Conservation (phyloP, 306 rosid genomes). For the Aeschynomene evenia region DNA sequence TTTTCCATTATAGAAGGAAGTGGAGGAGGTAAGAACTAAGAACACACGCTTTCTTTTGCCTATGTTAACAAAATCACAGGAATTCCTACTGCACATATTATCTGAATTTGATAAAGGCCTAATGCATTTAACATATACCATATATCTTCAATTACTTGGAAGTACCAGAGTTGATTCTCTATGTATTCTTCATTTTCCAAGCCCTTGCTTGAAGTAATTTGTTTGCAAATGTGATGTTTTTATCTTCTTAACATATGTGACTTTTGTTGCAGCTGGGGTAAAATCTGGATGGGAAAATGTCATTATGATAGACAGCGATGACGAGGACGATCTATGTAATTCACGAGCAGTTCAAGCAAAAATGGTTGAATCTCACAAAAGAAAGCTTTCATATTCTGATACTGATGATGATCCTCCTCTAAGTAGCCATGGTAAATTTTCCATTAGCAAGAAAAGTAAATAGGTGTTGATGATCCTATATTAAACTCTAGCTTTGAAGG, state of each 20-base stretch:
- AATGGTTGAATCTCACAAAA: not conserved
- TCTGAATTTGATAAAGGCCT: not conserved
- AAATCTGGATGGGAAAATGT: not conserved
- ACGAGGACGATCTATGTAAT: not conserved
- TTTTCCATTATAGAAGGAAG: not conserved
- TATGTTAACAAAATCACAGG: not conserved
- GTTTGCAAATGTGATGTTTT: not conserved
- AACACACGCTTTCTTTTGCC: not conserved
- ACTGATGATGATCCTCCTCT: not conserved
- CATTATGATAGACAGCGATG: not conserved
- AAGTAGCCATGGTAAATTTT: not conserved
- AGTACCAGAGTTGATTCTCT: not conserved
- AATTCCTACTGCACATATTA: not conserved
- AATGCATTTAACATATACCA: not conserved
- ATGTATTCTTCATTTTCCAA: not conserved
- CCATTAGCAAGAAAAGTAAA: not conserved
- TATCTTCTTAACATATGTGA: not conserved
- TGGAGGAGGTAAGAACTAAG: not conserved
- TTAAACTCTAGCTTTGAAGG: not conserved
- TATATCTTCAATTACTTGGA: not conserved
- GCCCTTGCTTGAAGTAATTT: not conserved
- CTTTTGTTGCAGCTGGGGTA: slow-evolving; percentile 20
- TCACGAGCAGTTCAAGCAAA: not conserved
- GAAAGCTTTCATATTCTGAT: not conserved
- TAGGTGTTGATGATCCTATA: not conserved